phyloP scores from a whole-genome alignment of 441 rosid genomes.

The Aquilaria agallochum region DNA sequence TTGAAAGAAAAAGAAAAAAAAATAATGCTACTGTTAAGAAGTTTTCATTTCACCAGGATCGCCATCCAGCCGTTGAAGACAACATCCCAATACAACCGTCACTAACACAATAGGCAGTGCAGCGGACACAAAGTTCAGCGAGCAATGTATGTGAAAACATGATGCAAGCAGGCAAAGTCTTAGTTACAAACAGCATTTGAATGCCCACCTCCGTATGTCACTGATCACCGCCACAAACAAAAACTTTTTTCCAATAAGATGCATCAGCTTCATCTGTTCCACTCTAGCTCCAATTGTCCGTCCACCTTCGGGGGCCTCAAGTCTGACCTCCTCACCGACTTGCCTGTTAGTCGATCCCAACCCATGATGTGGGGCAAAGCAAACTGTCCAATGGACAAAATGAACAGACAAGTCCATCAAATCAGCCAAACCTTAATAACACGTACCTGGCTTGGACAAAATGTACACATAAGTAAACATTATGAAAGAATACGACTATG shows the following conservation, averaged over 20 bases:
- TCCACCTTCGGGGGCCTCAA: conserved; percentile 34
- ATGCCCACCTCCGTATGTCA: no score
- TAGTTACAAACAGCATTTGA: not conserved
- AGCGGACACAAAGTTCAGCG: not conserved
- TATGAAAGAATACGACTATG: no score
- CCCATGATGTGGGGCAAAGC: conserved; percentile 91
- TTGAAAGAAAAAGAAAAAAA: no score
- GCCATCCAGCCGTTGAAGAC: no score
- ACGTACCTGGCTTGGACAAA: no score
- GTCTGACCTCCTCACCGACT: conserved; percentile 7
- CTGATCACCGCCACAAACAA: conserved; percentile 1
- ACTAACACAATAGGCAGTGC: no score
- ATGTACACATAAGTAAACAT: no score
- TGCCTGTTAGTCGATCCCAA: conserved; percentile 59
- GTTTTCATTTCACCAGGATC: no score
- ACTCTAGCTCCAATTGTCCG: conserved; percentile 48
- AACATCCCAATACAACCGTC: no score
- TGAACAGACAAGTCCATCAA: not conserved
- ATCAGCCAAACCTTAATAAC: no score
- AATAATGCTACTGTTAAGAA: no score
- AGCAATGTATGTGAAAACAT: not conserved
- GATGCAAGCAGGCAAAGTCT: not conserved
- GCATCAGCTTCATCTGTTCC: conserved; percentile 55
- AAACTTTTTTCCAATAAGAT: not conserved
- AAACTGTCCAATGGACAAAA: conserved; percentile 48